Evolutionary conservation across 768 basidiomycete genomes (phyloP).

Genomic region (Psilocybe tampanensis): DNA sequence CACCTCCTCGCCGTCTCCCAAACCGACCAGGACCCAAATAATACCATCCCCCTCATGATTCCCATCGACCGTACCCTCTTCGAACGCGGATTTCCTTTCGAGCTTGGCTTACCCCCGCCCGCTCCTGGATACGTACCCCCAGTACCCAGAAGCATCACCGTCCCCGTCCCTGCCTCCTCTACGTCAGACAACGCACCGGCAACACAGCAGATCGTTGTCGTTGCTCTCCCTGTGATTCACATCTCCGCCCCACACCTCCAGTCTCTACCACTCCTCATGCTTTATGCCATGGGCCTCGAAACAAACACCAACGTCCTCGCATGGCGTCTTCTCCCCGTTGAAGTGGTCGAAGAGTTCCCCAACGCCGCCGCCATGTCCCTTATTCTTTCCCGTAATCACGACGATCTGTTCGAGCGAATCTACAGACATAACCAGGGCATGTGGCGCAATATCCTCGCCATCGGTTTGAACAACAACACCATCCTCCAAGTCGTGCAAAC

Average conservation of each 20-base stretch:
- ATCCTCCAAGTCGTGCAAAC: conserved; percentile 54
- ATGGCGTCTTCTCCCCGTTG: conserved; percentile 53
- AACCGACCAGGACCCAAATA: conserved; percentile 23
- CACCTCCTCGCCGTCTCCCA: conserved; percentile 55
- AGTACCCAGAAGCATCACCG: conserved; percentile 25
- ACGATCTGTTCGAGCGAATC: conserved; percentile 38
- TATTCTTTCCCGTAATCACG: conserved; percentile 42
- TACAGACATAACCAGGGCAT: conserved; percentile 56
- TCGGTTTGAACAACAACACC: conserved; percentile 48
- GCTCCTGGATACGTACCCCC: conserved; percentile 36
- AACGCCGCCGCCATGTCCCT: conserved; percentile 59
- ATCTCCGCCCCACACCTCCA: conserved; percentile 52
- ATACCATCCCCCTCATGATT: conserved; percentile 42
- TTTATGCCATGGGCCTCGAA: conserved; percentile 60
- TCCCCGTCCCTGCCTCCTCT: not conserved
- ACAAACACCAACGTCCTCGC: conserved; percentile 47
- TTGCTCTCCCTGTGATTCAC: conserved; percentile 56
- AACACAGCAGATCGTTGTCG: conserved; percentile 27
- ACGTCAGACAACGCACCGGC: not conserved
- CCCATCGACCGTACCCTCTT: conserved; percentile 56
- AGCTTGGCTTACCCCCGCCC: conserved; percentile 34
- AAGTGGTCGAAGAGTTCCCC: conserved; percentile 63
- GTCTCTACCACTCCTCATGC: conserved; percentile 58
- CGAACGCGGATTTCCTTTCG: conserved; percentile 36
- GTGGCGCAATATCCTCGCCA: conserved; percentile 63